These are phyloP conservation scores for Lactarius vividus DNA, from an alignment of 768 basidiomycete species.

Conservation along the genomic window DNA sequence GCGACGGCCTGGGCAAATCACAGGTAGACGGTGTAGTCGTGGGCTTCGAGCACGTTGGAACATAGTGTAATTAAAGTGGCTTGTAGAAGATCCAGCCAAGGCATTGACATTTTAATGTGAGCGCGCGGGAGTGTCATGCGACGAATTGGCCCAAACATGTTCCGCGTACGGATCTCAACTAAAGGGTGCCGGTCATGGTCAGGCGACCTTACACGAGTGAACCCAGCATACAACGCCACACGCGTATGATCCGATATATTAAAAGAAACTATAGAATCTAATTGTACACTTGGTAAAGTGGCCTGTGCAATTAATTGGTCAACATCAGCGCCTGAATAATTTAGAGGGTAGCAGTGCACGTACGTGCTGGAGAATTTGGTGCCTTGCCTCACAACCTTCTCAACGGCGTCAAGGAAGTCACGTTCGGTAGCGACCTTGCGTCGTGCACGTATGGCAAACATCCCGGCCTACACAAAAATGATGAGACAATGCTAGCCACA, in stretches of 20 bases:
- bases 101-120: background rate
- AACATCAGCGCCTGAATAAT: slow-evolving; percentile 16
- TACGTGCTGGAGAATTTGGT: slow-evolving; percentile 98
- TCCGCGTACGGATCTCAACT: slow-evolving; percentile 12
- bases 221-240: background rate
- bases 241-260: slow-evolving; percentile 12
- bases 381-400: slow-evolving; percentile 97
- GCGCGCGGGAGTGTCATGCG: background rate
- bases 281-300: slow-evolving; percentile 92
- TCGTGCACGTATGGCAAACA: slow-evolving; percentile 97
- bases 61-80: slow-evolving; percentile 4
- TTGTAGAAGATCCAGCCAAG: background rate
- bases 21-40: background rate
- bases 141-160: background rate
- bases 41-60: slow-evolving; percentile 7
- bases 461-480: slow-evolving; percentile 69
- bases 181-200: background rate
- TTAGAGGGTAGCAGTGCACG: slow-evolving; percentile 36
- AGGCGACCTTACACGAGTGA: background rate
- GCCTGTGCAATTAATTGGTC: slow-evolving; percentile 43
- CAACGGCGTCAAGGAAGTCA: slow-evolving; percentile 96
- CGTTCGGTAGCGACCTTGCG: slow-evolving; percentile 96
- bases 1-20: background rate
- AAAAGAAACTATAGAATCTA: slow-evolving; percentile 40
- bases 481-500: slow-evolving; percentile 4